A percentile compares a stretch with the other conserved stretches of the same genome.
These are phyloP conservation scores for Achlya hypogyna DNA, from an alignment of 352 stramenopile species.

Conservation along the genomic window DNA sequence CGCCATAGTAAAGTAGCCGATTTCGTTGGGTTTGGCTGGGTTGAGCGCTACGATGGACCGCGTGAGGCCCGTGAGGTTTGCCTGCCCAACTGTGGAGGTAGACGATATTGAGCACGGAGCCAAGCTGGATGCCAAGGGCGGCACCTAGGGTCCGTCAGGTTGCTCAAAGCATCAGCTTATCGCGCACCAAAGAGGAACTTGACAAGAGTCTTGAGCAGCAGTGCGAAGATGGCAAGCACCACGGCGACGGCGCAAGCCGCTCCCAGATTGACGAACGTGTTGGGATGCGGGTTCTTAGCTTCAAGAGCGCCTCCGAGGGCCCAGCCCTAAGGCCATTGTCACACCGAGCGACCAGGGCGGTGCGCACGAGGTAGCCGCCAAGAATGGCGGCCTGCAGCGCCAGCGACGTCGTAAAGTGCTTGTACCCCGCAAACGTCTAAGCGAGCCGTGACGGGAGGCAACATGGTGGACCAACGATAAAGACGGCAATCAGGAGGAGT, in stretches of 20 bases:
- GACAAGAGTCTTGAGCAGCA: neutral
- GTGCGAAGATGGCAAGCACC: slow-evolving; percentile 2
- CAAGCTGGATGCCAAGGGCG: slow-evolving; percentile 12
- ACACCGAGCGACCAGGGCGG: neutral
- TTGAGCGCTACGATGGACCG: neutral
- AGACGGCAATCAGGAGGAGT: slow-evolving; percentile 4
- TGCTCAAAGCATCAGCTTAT: neutral
- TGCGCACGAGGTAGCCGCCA: slow-evolving; percentile 16
- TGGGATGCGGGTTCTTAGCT: too few relatives aligned
- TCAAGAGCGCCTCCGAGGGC: neutral
- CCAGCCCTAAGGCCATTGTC: slow-evolving; percentile 7
- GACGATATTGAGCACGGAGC: slow-evolving; percentile 15
- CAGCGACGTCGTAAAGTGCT: slow-evolving; percentile 18
- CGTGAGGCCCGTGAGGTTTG: neutral
- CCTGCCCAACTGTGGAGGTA: slow-evolving; percentile 8
- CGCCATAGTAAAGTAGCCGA: slow-evolving; percentile 14
- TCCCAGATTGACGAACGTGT: neutral
- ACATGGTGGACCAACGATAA: neutral
- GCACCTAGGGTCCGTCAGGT: neutral
- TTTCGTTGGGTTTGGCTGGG: neutral
- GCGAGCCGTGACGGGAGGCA: neutral
- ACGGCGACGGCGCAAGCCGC: neutral
- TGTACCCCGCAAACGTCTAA: slow-evolving; percentile 21
- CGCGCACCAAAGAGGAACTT: slow-evolving; percentile 18
- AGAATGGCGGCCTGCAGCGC: slow-evolving; percentile 16